These are phyloP conservation scores for Populus davidiana DNA, from an alignment of 345 rosid species.

Conservation along the genomic window DNA sequence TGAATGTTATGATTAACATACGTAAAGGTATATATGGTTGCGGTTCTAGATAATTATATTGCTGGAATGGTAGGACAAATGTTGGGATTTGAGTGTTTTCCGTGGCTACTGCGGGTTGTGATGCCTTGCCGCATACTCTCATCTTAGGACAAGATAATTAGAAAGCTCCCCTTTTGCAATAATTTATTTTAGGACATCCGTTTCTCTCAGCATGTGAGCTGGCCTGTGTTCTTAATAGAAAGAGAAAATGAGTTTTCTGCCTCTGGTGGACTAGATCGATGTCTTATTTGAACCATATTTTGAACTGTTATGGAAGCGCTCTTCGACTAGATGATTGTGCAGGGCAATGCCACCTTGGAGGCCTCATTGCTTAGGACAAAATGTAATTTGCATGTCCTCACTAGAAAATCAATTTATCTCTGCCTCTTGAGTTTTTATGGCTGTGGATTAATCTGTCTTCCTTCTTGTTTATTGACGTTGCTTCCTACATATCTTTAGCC, in stretches of 20 bases:
- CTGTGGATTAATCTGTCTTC: not conserved
- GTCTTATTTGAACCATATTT: not conserved
- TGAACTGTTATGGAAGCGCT: not conserved
- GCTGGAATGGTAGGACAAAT: not conserved
- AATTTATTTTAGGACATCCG: not conserved
- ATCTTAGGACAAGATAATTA: not conserved
- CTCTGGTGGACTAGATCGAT: not conserved
- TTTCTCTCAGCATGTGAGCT: not conserved
- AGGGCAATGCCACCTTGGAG: not conserved
- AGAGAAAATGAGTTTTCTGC: not conserved
- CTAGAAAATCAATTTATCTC: not conserved
- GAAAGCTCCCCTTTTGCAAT: not conserved
- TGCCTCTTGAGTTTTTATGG: not conserved
- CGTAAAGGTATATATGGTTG: not conserved
- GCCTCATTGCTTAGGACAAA: not conserved
- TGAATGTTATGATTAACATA: not conserved
- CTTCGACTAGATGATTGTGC: not conserved
- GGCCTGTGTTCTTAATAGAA: not conserved
- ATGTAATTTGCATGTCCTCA: not conserved
- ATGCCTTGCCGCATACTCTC: not conserved
- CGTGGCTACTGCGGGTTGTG: too few relatives aligned
- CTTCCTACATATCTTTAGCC: conserved; percentile 12
- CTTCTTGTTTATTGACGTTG: conserved; percentile 5
- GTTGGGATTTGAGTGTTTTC: not conserved
- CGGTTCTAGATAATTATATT: not conserved